A percentile compares a stretch with the other conserved stretches of the same genome.
phyloP scores from a whole-genome alignment of 169 alveolate genomes.

The Plasmodium berghei region DNA sequence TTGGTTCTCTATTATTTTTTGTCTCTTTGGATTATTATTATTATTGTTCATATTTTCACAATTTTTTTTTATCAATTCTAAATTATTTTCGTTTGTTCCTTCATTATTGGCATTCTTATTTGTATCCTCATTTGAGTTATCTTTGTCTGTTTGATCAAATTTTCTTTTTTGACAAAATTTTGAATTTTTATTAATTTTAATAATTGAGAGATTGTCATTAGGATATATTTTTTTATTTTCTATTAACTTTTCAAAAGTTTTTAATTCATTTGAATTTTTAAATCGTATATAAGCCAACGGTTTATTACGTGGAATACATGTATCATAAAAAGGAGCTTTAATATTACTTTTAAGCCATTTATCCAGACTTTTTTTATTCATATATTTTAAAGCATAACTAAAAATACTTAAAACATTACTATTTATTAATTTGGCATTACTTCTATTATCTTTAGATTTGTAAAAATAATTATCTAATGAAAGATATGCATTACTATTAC shows the following conservation, averaged over 20 bases:
- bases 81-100: neutral
- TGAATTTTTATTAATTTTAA: slow-evolving; percentile 43
- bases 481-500: slow-evolving; percentile 21
- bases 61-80: neutral
- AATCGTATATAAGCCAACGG: slow-evolving; percentile 69
- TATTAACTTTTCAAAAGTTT: slow-evolving; percentile 53
- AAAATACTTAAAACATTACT: slow-evolving; percentile 71
- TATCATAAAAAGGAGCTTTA: slow-evolving; percentile 60
- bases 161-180: slow-evolving; percentile 40
- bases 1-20: neutral
- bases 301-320: slow-evolving; percentile 55
- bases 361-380: slow-evolving; percentile 63
- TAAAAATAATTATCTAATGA: slow-evolving; percentile 56
- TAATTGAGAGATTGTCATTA: slow-evolving; percentile 58
- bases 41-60: neutral
- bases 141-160: neutral
- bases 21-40: neutral
- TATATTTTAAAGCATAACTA: slow-evolving; percentile 69
- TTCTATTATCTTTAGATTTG: neutral
- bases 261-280: slow-evolving; percentile 34
- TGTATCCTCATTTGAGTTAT: neutral
- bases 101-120: neutral
- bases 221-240: slow-evolving; percentile 70
- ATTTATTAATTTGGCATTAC: slow-evolving; percentile 20
- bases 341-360: slow-evolving; percentile 73